Percentiles rank a stretch among this genome's conserved stretches.
These are phyloP conservation scores for Oehlia diaphana DNA, from an alignment of 192 early-diverging fungal genomes.

Conservation along the genomic window DNA sequence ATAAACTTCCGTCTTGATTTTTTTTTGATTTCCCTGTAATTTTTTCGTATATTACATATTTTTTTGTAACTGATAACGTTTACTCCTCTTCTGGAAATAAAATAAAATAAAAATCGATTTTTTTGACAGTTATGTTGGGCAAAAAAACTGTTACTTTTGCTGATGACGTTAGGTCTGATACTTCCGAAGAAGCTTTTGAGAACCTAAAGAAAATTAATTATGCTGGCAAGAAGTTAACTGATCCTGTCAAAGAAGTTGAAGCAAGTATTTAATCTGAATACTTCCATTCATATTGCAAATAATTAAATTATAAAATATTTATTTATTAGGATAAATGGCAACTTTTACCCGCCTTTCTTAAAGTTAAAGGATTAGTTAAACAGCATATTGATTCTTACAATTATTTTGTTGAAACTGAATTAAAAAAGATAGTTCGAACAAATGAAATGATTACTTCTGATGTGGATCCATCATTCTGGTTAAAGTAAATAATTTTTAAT, in stretches of 20 bases:
- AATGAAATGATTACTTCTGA: slow-evolving; percentile 90
- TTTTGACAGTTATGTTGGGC: background rate
- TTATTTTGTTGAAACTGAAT: slow-evolving; percentile 94
- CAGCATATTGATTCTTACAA: slow-evolving; percentile 99
- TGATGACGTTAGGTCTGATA: background rate
- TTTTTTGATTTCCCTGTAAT: too few species aligned
- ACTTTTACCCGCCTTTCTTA: slow-evolving; percentile 93
- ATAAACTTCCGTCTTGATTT: too few species aligned
- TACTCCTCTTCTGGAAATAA: too few species aligned
- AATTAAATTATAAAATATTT: background rate
- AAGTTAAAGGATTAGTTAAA: slow-evolving; percentile 96
- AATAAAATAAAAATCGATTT: too few species aligned
- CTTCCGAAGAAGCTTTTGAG: background rate
- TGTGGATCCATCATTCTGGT: slow-evolving; percentile 89
- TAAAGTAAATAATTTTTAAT: slow-evolving; percentile 66
- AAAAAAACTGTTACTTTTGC: slow-evolving; percentile 9
- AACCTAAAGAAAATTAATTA: background rate
- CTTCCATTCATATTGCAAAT: background rate
- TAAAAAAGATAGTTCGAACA: slow-evolving; percentile 92
- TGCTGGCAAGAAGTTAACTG: background rate
- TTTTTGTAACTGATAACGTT: too few species aligned
- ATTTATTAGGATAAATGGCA: slow-evolving; percentile 91
- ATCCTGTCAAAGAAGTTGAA: background rate
- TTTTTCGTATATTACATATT: too few species aligned
- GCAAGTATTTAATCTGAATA: background rate